Evolutionary conservation across 257 asterid species (phyloP).

Genomic region (Nicotiana undulata): DNA sequence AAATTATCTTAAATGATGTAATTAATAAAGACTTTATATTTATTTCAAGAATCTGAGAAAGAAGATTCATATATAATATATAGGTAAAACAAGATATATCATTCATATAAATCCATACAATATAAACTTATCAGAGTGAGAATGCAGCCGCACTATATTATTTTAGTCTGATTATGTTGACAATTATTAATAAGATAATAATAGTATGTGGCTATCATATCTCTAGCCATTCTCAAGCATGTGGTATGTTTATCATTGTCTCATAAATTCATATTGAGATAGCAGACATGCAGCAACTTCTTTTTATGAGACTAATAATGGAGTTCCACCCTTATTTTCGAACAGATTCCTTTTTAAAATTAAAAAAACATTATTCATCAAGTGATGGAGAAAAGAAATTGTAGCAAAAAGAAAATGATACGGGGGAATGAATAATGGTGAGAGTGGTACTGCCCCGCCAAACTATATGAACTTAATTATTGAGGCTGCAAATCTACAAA

Average conservation of each 20-base stretch:
- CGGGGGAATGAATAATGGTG: not conserved
- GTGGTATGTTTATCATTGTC: not conserved
- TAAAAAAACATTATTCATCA: no score
- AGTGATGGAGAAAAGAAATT: no score
- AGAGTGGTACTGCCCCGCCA: not conserved
- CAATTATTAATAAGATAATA: not conserved
- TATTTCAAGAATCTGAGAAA: not conserved
- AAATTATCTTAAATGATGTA: no score
- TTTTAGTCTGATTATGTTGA: not conserved
- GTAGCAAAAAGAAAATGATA: not conserved
- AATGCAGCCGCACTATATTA: not conserved
- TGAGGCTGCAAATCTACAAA: constrained; percentile 12
- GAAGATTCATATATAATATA: no score
- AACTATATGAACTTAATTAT: not conserved
- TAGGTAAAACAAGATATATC: not conserved
- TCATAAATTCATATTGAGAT: no score
- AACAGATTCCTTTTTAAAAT: no score
- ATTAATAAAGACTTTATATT: no score
- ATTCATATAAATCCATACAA: not conserved
- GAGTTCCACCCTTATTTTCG: no score
- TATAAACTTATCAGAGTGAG: not conserved
- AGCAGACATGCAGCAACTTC: no score
- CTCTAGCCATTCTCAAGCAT: not conserved
- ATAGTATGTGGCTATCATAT: not conserved
- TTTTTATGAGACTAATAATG: no score